phyloP scores from a whole-genome alignment of 2,329 filamentous ascomycete genomes.

The Clonostachys rosea region DNA sequence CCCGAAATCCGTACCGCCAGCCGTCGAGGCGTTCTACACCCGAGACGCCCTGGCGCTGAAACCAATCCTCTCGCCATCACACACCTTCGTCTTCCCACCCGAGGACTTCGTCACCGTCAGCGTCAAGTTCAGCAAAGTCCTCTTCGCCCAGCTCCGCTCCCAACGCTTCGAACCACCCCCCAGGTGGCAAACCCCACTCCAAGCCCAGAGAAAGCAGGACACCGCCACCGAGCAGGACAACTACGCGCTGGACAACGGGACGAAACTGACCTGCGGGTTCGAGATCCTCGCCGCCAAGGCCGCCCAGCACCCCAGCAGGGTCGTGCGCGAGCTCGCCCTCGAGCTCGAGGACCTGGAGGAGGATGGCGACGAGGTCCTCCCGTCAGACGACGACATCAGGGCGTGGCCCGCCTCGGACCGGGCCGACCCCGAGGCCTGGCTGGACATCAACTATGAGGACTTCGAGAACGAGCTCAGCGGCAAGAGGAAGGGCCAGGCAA shows the following conservation, averaged over 20 bases:
- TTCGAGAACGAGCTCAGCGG: constrained; percentile 76
- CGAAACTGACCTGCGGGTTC: constrained; percentile 87
- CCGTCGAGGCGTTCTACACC: constrained; percentile 88
- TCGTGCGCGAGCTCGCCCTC: constrained; percentile 71
- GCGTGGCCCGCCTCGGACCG: constrained; percentile 56
- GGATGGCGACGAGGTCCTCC: constrained; percentile 63
- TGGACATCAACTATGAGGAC: constrained; percentile 86
- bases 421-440: constrained; percentile 86
- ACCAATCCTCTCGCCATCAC: constrained; percentile 53
- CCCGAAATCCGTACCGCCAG: constrained; percentile 74
- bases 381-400: constrained; percentile 67
- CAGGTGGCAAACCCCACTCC: constrained; percentile 33
- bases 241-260: constrained; percentile 61
- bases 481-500: constrained; percentile 24
- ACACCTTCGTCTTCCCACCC: constrained; percentile 62
- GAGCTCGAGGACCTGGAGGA: constrained; percentile 70
- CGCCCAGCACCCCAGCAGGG: constrained; percentile 61
- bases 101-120: constrained; percentile 75
- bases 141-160: constrained; percentile 85
- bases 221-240: constrained; percentile 4
- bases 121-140: constrained; percentile 78
- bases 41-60: constrained; percentile 76
- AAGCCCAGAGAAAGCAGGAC: constrained; percentile 1
- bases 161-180: constrained; percentile 72
- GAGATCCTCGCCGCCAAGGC: constrained; percentile 76